phyloP scores from a whole-genome alignment of 257 asterid genomes.

The Solanum bukasovii region DNA sequence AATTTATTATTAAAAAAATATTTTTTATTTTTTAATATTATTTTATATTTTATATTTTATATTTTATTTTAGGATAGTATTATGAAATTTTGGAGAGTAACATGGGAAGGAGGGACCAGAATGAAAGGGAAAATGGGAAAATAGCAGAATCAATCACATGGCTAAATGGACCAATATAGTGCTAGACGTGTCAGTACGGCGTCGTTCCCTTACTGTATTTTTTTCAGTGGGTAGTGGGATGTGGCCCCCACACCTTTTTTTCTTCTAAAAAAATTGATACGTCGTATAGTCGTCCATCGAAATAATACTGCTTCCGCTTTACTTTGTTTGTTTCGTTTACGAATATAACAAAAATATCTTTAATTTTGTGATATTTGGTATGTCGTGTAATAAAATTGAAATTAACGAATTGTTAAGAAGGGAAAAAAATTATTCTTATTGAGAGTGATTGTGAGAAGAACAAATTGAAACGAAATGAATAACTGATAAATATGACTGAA shows the following conservation, averaged over 20 bases:
- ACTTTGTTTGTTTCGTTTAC: too few species aligned
- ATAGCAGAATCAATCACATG: slow-evolving; percentile 5
- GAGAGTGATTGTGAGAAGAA: background rate
- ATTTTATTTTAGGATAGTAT: background rate
- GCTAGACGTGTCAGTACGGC: background rate
- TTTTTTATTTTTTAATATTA: background rate
- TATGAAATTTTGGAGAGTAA: background rate
- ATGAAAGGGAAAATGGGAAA: background rate
- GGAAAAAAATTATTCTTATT: background rate
- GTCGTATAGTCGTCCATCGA: background rate
- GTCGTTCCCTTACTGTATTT: background rate
- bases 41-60: background rate
- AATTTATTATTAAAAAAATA: background rate
- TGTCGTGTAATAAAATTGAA: background rate
- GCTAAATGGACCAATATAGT: background rate
- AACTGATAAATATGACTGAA: background rate
- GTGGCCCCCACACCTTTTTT: background rate
- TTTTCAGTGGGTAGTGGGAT: background rate
- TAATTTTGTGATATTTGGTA: background rate
- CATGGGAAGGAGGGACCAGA: background rate
- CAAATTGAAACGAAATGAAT: background rate
- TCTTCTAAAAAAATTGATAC: background rate
- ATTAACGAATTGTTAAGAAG: background rate
- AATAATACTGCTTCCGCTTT: background rate
- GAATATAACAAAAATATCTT: too few species aligned